Conservation (phyloP, 306 rosid species). For the Senna tora region DNA sequence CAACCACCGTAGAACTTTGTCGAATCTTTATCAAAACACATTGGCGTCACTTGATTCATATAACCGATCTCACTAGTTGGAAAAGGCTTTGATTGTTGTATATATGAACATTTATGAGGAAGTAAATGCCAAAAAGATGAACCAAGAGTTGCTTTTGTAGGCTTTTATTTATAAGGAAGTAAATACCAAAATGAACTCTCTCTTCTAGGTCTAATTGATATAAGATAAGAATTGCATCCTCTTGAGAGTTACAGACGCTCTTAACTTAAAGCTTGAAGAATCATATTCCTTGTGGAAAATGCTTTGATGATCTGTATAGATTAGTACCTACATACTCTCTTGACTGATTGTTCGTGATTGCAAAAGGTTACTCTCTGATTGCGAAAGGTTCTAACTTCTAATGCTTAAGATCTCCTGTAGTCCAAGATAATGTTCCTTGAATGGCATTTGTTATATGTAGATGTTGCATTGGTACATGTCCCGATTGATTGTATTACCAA, state of each 20-base stretch:
- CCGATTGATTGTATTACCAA: not conserved
- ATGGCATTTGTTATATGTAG: no score
- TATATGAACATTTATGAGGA: no score
- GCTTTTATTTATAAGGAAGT: not conserved
- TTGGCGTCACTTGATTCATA: no score
- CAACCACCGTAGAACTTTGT: no score
- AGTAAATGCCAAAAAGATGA: not conserved
- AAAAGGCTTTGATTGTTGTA: no score
- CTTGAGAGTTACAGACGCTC: no score
- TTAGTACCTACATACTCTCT: not conserved
- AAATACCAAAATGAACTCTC: no score
- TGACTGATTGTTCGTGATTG: not conserved
- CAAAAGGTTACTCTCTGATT: not conserved
- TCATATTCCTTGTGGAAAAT: not conserved
- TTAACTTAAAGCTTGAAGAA: not conserved
- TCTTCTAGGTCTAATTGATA: no score
- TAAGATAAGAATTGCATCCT: no score
- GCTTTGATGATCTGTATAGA: not conserved
- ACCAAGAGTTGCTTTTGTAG: not conserved
- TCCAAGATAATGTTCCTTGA: no score
- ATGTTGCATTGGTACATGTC: not conserved
- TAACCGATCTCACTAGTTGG: no score
- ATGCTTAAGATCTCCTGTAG: slow-evolving; percentile 4
- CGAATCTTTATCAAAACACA: no score
- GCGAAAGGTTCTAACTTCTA: not conserved